These are phyloP conservation scores for Backusella australiensis DNA, from an alignment of 192 early-diverging fungal genomes.

Conservation along the genomic window DNA sequence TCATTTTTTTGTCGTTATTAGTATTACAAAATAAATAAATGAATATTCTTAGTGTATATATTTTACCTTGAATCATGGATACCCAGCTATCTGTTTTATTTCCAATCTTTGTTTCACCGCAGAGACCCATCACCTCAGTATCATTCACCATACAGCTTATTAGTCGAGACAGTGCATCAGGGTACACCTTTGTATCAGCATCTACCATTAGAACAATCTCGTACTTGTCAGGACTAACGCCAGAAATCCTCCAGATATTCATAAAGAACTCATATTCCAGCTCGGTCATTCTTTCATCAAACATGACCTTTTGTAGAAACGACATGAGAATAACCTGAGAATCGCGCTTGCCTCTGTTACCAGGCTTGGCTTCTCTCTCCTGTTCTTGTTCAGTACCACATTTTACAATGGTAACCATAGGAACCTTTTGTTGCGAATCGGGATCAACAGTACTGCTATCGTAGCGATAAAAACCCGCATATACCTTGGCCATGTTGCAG, in stretches of 20 bases:
- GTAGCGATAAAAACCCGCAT: slow-evolving; percentile 85
- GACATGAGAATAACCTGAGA: slow-evolving; percentile 96
- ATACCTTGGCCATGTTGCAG: slow-evolving; percentile 92
- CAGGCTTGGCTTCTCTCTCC: slow-evolving; percentile 61
- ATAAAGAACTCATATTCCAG: slow-evolving; percentile 81
- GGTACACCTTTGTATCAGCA: slow-evolving; percentile 80
- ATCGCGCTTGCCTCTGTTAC: slow-evolving; percentile 95
- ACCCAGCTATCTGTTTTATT: slow-evolving; percentile 80
- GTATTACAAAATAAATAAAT: not conserved
- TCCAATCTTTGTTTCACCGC: slow-evolving; percentile 81
- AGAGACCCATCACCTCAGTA: slow-evolving; percentile 69
- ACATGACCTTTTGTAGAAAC: slow-evolving; percentile 89
- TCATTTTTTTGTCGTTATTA: slow-evolving; percentile 1
- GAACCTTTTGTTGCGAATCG: slow-evolving; percentile 58
- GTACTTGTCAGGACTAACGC: slow-evolving; percentile 72
- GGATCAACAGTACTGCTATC: slow-evolving; percentile 56
- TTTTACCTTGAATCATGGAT: slow-evolving; percentile 65
- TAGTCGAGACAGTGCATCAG: slow-evolving; percentile 68
- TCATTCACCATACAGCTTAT: slow-evolving; percentile 73
- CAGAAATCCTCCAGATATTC: slow-evolving; percentile 68
- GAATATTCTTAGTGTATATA: not conserved
- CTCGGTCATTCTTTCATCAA: slow-evolving; percentile 83
- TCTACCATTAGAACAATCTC: slow-evolving; percentile 83
- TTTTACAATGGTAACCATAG: slow-evolving; percentile 62
- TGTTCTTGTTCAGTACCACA: slow-evolving; percentile 59